Evolutionary conservation across 495 filamentous ascomycete genomes (phyloP).

Genomic region (Thermothielavioides terrestris): DNA sequence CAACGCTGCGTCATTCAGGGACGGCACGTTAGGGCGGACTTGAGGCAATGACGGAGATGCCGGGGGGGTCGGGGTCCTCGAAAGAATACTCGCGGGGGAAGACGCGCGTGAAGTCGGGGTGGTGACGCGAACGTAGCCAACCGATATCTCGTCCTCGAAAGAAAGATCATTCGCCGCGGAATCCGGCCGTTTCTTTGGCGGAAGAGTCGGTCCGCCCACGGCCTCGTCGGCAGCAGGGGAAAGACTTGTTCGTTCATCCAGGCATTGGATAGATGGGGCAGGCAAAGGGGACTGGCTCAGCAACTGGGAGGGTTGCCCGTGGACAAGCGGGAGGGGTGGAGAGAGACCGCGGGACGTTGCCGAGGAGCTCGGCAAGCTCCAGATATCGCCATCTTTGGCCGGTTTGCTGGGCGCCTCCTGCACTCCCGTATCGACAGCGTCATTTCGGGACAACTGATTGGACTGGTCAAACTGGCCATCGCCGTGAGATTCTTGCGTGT

Average conservation of each 20-base stretch:
- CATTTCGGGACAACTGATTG: neutral
- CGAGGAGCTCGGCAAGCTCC: conserved; percentile 16
- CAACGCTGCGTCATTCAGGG: neutral
- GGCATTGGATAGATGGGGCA: neutral
- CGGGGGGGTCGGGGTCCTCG: conserved; percentile 8
- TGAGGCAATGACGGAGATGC: conserved; percentile 3
- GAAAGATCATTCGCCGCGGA: neutral
- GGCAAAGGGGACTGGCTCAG: neutral
- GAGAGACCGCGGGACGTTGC: too few relatives aligned
- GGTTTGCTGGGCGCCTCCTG: neutral
- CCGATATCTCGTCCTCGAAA: conserved; percentile 13
- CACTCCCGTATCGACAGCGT: neutral
- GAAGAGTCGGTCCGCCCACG: neutral
- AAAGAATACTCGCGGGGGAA: conserved; percentile 12
- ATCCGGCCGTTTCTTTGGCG: neutral
- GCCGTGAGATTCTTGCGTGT: conserved; percentile 27
- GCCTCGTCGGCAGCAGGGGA: neutral
- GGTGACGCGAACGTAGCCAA: conserved; percentile 7
- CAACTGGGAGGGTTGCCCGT: neutral
- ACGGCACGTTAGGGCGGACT: neutral
- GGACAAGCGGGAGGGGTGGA: neutral
- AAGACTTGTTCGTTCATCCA: neutral
- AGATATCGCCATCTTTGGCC: conserved; percentile 10
- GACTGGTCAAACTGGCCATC: neutral
- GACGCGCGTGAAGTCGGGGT: conserved; percentile 1